Evolutionary conservation across 192 early-diverging fungal species (phyloP).

Genomic region (Rhizoclosmatium sp.): DNA sequence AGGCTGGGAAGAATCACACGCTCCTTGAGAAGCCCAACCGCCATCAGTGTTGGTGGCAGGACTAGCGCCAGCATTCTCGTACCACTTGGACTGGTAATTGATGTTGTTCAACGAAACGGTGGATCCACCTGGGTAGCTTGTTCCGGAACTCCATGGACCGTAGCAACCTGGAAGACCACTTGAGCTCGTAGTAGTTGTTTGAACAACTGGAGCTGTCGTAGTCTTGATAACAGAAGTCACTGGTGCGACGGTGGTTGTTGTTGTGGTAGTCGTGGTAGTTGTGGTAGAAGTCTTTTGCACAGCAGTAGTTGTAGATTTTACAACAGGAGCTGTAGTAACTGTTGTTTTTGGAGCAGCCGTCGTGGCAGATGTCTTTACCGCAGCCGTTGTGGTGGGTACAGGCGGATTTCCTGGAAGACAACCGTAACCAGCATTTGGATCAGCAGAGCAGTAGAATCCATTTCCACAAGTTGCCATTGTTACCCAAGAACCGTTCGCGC

Average conservation of each 20-base stretch:
- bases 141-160: neutral
- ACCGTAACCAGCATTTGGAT: too few species aligned
- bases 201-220: neutral
- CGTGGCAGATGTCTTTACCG: neutral
- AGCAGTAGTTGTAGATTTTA: neutral
- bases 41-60: conserved; percentile 8
- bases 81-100: conserved; percentile 25
- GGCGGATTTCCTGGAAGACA: neutral
- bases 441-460: too few species aligned
- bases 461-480: too few species aligned
- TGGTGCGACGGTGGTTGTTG: neutral
- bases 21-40: conserved; percentile 19
- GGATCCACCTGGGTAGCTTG: neutral
- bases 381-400: neutral
- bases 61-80: conserved; percentile 8
- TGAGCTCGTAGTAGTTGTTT: conserved; percentile 2
- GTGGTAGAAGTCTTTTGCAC: neutral
- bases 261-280: neutral
- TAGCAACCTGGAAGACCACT: neutral
- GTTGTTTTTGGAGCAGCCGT: neutral
- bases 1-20: conserved; percentile 10
- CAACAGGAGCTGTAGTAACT: neutral
- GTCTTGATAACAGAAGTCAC: neutral
- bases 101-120: neutral
- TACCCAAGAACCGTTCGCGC: too few species aligned